These are phyloP conservation scores for Luvunga scandens DNA, from an alignment of 345 rosid genomes.

Conservation along the genomic window DNA sequence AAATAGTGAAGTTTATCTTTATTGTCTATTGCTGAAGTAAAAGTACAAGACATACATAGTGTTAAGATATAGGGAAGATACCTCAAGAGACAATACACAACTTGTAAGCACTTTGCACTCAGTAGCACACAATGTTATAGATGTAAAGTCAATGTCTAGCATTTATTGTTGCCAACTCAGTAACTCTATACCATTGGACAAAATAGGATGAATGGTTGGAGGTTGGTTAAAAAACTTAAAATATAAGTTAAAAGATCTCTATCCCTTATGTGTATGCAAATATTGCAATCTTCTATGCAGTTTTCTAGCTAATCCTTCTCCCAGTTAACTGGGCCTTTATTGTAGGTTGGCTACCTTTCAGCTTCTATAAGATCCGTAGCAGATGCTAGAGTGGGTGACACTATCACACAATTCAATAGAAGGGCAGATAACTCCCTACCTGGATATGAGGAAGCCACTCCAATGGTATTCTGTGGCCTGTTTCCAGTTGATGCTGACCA, in stretches of 20 bases:
- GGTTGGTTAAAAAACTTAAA: not conserved
- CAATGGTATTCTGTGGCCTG: slow-evolving; percentile 98
- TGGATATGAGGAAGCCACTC: slow-evolving; percentile 97
- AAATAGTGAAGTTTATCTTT: not conserved
- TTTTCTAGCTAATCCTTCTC: slow-evolving; percentile 3
- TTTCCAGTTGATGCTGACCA: slow-evolving; percentile 99
- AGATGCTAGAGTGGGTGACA: slow-evolving; percentile 99
- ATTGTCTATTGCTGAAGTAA: not conserved
- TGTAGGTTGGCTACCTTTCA: slow-evolving; percentile 92
- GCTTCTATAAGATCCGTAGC: slow-evolving; percentile 96
- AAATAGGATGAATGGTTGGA: not conserved
- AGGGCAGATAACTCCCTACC: slow-evolving; percentile 78
- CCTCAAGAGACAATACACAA: not conserved
- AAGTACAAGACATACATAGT: not conserved
- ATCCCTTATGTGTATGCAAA: not conserved
- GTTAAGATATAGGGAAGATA: not conserved
- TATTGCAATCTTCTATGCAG: not conserved
- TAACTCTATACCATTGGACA: not conserved
- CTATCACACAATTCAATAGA: slow-evolving; percentile 64
- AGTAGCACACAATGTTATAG: not conserved
- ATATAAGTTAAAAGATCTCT: too few species aligned
- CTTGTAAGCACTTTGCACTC: not conserved
- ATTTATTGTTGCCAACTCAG: not conserved
- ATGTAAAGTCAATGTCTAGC: not conserved
- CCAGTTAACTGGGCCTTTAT: not conserved